Percentiles rank a stretch among this genome's conserved stretches.
Evolutionary conservation across 2,329 filamentous ascomycete genomes (phyloP).

Genomic region (Aspergillus pseudoterreus): DNA sequence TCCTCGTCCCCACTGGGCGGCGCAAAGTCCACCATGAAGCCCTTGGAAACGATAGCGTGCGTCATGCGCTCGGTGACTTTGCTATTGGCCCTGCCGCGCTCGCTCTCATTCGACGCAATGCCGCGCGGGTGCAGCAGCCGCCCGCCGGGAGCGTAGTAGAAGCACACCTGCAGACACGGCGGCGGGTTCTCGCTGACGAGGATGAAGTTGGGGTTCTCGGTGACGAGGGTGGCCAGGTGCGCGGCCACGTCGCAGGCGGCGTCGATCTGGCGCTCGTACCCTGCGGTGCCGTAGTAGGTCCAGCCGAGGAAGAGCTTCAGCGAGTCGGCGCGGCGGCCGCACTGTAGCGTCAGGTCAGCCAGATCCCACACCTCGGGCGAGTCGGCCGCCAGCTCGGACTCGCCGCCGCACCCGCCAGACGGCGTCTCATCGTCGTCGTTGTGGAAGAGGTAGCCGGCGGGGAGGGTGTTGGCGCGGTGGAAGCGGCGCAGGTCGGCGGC

Average conservation of each 20-base stretch:
- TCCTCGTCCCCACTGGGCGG: slow-evolving; percentile 47
- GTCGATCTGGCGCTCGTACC: slow-evolving; percentile 69
- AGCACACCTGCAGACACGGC: slow-evolving; percentile 90
- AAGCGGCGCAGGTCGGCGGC: slow-evolving; percentile 72
- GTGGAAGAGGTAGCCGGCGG: slow-evolving; percentile 83
- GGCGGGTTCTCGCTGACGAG: slow-evolving; percentile 73
- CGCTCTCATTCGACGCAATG: slow-evolving; percentile 29
- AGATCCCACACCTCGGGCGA: slow-evolving; percentile 73
- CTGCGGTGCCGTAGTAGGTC: slow-evolving; percentile 78
- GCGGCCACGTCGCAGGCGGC: slow-evolving; percentile 68
- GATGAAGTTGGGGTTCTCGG: slow-evolving; percentile 57
- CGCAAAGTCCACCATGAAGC: slow-evolving; percentile 69
- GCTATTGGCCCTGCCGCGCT: slow-evolving; percentile 49
- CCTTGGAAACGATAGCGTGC: slow-evolving; percentile 51
- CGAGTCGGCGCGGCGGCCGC: slow-evolving; percentile 78
- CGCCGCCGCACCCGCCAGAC: slow-evolving; percentile 14
- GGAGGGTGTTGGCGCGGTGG: slow-evolving; percentile 78
- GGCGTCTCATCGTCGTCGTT: slow-evolving; percentile 42
- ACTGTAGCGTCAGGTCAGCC: slow-evolving; percentile 89
- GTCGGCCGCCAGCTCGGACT: slow-evolving; percentile 25
- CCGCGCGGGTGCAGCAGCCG: slow-evolving; percentile 39
- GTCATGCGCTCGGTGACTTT: slow-evolving; percentile 55
- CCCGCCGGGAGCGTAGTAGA: slow-evolving; percentile 71
- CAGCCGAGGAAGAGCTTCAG: slow-evolving; percentile 86
- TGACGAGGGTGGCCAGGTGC: slow-evolving; percentile 62